Base-by-base conservation (phyloP, 2,329 filamentous ascomycete species). In the Microcyclospora pomicola region DNA sequence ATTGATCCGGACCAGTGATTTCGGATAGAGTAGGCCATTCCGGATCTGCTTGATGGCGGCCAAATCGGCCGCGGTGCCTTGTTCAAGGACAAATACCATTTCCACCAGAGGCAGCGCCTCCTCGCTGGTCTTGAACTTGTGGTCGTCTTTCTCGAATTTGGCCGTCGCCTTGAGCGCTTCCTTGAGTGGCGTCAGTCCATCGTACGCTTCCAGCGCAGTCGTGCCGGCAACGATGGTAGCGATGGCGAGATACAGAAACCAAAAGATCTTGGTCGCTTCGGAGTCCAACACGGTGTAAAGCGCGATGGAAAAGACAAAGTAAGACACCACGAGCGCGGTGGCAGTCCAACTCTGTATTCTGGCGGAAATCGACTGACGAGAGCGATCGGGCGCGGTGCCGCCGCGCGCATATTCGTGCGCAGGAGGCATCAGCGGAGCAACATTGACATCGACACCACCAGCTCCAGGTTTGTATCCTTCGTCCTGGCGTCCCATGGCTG, bases 271-370 rank as follows among this genome's bases (percentile, higher is more conserved):
- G 11, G 27, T 31, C 6, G 43, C 43, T 6, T 39, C 27, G 29
- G 36, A 27, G 16, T 39, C 31, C 5, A 42, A 28, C 2, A 49
- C 19, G 5, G 45, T 43, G 38, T 49, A 49, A 28, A 49, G 40
- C 24, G 47, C 39, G 27, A 46, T 43, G 7, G 45, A 49, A 34
- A 49, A 49, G 33, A 49, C 35, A 12, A 49, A 40, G 35, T 49
- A 49, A 10, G 45, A 38, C n/a, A 44, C 39, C 31, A 48, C 31
- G 14, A 49, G 36, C 5, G 41, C 41, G 7, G 38, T 30, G 10
- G 47, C 38, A 15, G 43, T 40, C 43, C 45, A 48, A 15, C 35
- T 31, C 31, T 36, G 36, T n/a, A 38, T 35, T 15, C 31, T 33
- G 28, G 33, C 36, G 27, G 36, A 31, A 36, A 41, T 39, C 14